These are phyloP conservation scores for Aureobasidium sp. DNA, from an alignment of 2,329 filamentous ascomycete genomes.

Conservation along the genomic window DNA sequence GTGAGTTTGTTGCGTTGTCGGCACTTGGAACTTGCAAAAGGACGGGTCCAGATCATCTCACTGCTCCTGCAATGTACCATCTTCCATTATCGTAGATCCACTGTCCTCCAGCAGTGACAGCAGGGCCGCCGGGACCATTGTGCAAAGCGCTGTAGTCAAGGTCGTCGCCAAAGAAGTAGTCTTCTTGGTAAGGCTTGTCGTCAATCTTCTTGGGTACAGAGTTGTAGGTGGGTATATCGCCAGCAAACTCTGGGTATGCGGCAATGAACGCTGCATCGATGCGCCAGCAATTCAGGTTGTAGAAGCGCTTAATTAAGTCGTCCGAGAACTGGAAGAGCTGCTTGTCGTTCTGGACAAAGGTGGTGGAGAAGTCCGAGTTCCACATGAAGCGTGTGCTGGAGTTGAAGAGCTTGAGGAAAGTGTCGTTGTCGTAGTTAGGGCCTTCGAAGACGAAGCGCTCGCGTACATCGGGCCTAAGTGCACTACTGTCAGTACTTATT, in stretches of 20 bases:
- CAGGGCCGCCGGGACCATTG: neutral
- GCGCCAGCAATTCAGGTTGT: constrained; percentile 10
- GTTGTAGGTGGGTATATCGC: constrained; percentile 10
- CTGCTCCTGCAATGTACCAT: constrained; percentile 4
- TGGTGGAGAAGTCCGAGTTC: neutral
- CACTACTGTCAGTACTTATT: neutral
- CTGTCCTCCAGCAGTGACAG: neutral
- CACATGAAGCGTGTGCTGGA: constrained; percentile 9
- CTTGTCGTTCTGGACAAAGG: neutral
- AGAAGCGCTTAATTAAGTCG: constrained; percentile 2
- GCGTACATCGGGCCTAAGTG: constrained; percentile 3
- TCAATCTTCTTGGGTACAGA: constrained; percentile 7
- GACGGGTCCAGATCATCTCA: neutral
- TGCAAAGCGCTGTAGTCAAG: neutral
- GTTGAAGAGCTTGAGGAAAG: constrained; percentile 7
- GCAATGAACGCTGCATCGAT: constrained; percentile 8
- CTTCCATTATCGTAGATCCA: neutral
- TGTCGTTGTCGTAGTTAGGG: constrained; percentile 5
- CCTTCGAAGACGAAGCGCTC: constrained; percentile 9
- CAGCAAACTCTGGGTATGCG: constrained; percentile 6
- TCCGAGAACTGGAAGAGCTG: constrained; percentile 8
- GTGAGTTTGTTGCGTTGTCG: too few species aligned
- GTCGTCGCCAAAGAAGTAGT: neutral
- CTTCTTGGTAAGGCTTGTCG: neutral
- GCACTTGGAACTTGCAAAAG: too few species aligned